Base-by-base conservation (phyloP, 257 asterid species). In the Solanum clarkiae region DNA sequence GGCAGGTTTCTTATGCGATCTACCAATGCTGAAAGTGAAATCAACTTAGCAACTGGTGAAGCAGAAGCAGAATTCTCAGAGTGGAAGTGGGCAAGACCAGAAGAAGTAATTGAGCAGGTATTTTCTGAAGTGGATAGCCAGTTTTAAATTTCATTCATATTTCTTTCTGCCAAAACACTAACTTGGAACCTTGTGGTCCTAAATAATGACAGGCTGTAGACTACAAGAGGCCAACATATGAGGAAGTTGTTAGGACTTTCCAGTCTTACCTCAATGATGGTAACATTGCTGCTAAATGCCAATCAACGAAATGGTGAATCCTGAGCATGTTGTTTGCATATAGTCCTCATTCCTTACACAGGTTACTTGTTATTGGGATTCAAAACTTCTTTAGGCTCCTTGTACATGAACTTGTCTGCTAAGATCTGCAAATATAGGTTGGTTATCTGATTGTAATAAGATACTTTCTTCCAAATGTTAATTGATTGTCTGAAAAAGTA, bases 41-140 rank as follows among this genome's bases (percentile, higher is more conserved):
- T 95, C 87, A 96, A 96, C 87, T 86, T 94, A 75, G 93, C 92
- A 72, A 93, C 42, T 59, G 98, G 97, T 10, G 99, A 91, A 87
- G 88, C 94, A 26, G 98, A 96, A 40, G 90, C 94, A 55, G 99
- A 94, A 88, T 96, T 96, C 92, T 89, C 98, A 49, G 98, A 96
- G 71, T 96, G 99, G 99, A 96, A 96, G 90, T 96, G 99, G 99
- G 94, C 98, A 40, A 87, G 88, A 56, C 98, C 98, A 59, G 93
- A 93, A 90, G 98, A 94, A 85, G 98, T 94, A 83, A 87, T 95
- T 57, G 99, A 94, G 80, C 98, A 96, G 97, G 99, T 94, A 88
- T 15, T 36, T 8, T 40, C 22, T 57, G 7, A 17, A 84, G 29
- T 42, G 70, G 29, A 68, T 62, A 65, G 74, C 85, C 56, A 10